These are phyloP conservation scores for Camillea tinctor DNA, from an alignment of 2,329 filamentous ascomycete genomes.

Conservation along the genomic window DNA sequence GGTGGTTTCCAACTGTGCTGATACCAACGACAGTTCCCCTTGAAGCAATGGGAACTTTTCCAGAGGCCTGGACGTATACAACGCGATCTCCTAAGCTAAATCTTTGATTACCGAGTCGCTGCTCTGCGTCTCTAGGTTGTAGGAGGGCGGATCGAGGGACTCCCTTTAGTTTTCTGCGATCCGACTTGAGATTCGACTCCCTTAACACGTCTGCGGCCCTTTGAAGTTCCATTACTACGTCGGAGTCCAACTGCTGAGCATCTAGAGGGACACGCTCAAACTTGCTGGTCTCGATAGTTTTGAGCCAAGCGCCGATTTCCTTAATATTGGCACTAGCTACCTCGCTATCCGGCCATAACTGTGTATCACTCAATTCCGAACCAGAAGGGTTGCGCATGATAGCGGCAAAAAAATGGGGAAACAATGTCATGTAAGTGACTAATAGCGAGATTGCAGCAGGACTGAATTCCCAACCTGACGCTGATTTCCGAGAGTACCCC, in stretches of 20 bases:
- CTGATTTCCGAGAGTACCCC: conserved; percentile 85
- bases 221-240: conserved; percentile 80
- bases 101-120: conserved; percentile 79
- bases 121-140: conserved; percentile 94
- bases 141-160: conserved; percentile 86
- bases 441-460: conserved; percentile 77
- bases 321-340: conserved; percentile 79
- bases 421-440: conserved; percentile 85
- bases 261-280: conserved; percentile 96
- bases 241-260: conserved; percentile 92
- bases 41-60: conserved; percentile 90
- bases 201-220: conserved; percentile 65
- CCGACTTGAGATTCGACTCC: conserved; percentile 49
- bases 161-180: conserved; percentile 69
- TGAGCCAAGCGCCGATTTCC: conserved; percentile 92
- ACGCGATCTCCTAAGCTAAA: conserved; percentile 88
- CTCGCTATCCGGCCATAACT: conserved; percentile 75
- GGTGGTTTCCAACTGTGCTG: conserved; percentile 78
- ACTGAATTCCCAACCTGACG: conserved; percentile 94
- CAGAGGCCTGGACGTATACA: conserved; percentile 88
- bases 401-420: conserved; percentile 91
- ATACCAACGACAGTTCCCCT: conserved; percentile 93
- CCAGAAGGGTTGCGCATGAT: conserved; percentile 83
- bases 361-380: conserved; percentile 78
- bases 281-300: conserved; percentile 83